Base-by-base conservation (phyloP, 306 rosid genomes). In the Castanea sativa region DNA sequence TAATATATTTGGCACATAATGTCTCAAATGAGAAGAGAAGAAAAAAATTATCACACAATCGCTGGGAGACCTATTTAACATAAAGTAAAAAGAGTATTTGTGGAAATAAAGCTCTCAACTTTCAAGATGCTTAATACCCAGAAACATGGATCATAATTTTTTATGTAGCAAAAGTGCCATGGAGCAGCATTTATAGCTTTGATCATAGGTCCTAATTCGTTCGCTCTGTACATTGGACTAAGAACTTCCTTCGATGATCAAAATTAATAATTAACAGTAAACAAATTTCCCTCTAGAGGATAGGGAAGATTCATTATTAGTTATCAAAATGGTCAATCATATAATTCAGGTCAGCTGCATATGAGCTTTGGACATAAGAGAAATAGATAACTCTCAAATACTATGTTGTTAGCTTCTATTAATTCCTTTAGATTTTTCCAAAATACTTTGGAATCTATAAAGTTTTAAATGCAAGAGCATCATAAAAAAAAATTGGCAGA, bases 381-480 rank as follows among this genome's bases (percentile, higher is more conserved):
- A 67, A 32, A 21, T 32, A 32, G 51, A 14, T 33, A 18, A 16
- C 23, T 33, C 25, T 8, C 14, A 49, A 25, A 35, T 67, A 33
- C 49, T 33, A 10, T 67, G 13, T 64, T 32, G 7, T 35, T 67
- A 32, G 72, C 52, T 35, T 67, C 52, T 6, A 67, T 35, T 67
- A 8, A 3, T n/a, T 67, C 8, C 8, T 32, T 35, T 33, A 35
- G 7, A 35, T 9, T 15, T 41, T 51, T 43, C 59, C 75, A 43
- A 23, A 21, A 35, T n/a, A 67, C 43, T 67, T 38, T 19, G 51
- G 10, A 33, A 18, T 35, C 49, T 45, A 38, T 38, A 6, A 57
- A n/a, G 73, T 73, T 74, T 61, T 78, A 75, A 32, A 70, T 56
- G 76, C 27, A 18, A 53, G 51, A 21, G 60, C 76, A 73, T 35